phyloP scores from a whole-genome alignment of 2,329 filamentous ascomycete genomes.

The Botrytis squamosa region DNA sequence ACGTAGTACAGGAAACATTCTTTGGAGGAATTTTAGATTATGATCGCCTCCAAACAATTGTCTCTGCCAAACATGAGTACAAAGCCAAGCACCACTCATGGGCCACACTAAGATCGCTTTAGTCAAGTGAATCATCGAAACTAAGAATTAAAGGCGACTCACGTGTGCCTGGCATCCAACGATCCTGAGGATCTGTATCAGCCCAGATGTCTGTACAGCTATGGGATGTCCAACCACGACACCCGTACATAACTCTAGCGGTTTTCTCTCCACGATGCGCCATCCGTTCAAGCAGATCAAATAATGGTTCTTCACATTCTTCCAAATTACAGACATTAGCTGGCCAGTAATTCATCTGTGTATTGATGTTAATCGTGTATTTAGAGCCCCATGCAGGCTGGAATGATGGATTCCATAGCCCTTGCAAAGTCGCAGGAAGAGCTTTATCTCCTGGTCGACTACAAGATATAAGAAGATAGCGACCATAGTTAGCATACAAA shows the following conservation, averaged over 20 bases:
- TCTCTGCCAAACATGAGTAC: conserved; percentile 43
- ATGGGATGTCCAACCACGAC: conserved; percentile 38
- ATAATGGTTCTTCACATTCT: conserved; percentile 44
- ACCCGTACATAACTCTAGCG: conserved; percentile 37
- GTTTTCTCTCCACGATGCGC: conserved; percentile 39
- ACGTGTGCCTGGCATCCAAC: conserved; percentile 38
- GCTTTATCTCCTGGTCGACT: conserved; percentile 34
- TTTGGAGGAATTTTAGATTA: conserved; percentile 36
- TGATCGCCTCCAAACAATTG: conserved; percentile 39
- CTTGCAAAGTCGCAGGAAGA: conserved; percentile 47
- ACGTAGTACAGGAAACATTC: conserved; percentile 37
- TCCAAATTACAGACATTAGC: conserved; percentile 37
- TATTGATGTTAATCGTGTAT: conserved; percentile 53
- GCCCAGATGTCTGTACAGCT: conserved; percentile 41
- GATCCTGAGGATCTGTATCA: conserved; percentile 39
- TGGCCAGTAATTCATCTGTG: conserved; percentile 55
- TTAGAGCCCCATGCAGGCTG: conserved; percentile 48
- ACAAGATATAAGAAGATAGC: conserved; percentile 44
- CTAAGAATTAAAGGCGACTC: conserved; percentile 19
- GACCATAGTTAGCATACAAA: conserved; percentile 43
- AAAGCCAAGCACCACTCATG: conserved; percentile 44
- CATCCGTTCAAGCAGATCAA: conserved; percentile 43
- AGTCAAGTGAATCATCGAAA: background rate
- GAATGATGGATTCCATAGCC: conserved; percentile 46
- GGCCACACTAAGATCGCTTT: conserved; percentile 39